These are phyloP conservation scores for Ophiostoma populinum DNA, from an alignment of 2,329 filamentous ascomycete genomes.

Conservation along the genomic window DNA sequence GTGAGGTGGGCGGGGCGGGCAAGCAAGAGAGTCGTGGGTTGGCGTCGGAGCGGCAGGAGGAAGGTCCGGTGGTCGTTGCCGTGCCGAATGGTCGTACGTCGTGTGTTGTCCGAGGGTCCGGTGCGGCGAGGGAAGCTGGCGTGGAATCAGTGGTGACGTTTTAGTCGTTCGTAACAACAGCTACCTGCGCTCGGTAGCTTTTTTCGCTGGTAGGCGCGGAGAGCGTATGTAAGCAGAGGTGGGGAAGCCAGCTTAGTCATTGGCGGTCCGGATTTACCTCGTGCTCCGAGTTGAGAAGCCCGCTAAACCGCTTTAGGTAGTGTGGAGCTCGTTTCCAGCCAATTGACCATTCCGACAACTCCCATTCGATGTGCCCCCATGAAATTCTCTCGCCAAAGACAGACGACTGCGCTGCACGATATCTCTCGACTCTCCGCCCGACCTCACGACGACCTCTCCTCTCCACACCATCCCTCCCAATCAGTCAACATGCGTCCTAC, in stretches of 20 bases:
- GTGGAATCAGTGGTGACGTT: no score
- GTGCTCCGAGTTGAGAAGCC: neutral
- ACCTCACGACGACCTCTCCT: slow-evolving; percentile 3
- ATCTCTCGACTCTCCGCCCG: neutral
- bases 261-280: slow-evolving; percentile 6
- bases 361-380: slow-evolving; percentile 11
- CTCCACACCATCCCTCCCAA: slow-evolving; percentile 1
- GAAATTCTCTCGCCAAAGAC: slow-evolving; percentile 12
- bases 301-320: neutral
- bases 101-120: no score
- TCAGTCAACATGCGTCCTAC: slow-evolving; percentile 28
- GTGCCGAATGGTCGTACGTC: no score
- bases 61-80: no score
- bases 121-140: no score
- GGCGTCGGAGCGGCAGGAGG: no score
- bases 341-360: slow-evolving; percentile 14
- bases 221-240: neutral
- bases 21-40: no score
- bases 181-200: no score
- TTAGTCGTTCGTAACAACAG: no score
- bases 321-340: slow-evolving; percentile 1
- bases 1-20: no score
- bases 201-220: neutral
- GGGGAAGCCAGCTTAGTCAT: slow-evolving; percentile 1
- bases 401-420: slow-evolving; percentile 6